Conservation (phyloP, 768 basidiomycete genomes). For the Multifurca ochricompacta region DNA sequence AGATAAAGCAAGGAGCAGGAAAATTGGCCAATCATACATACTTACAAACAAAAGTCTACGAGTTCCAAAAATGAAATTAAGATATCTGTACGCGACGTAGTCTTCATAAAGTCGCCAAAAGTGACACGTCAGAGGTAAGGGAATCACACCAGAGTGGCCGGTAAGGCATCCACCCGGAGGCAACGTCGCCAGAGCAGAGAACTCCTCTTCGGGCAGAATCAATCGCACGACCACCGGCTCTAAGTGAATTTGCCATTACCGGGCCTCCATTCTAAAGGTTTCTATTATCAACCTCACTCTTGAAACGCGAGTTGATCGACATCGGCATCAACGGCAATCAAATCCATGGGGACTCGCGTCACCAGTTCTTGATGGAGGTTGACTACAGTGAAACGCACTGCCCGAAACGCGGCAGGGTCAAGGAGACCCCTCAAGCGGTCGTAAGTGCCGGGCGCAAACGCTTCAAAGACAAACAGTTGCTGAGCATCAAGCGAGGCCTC, state of each 20-base stretch:
- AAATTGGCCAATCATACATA: no score
- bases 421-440: background rate
- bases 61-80: no score
- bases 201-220: background rate
- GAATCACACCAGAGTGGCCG: no score
- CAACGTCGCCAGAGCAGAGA: background rate
- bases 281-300: background rate
- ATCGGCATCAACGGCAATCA: background rate
- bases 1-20: no score
- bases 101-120: no score
- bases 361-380: background rate
- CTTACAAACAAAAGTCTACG: no score
- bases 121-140: no score
- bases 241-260: background rate
- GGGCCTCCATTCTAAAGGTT: background rate
- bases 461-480: background rate
- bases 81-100: no score
- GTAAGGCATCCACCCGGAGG: no score
- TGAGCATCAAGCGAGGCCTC: background rate
- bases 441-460: background rate
- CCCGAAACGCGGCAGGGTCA: background rate
- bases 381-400: background rate
- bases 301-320: background rate
- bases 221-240: background rate
- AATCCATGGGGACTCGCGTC: background rate